These are phyloP conservation scores for Solanum stenotomum DNA, from an alignment of 257 asterid genomes.

Conservation along the genomic window DNA sequence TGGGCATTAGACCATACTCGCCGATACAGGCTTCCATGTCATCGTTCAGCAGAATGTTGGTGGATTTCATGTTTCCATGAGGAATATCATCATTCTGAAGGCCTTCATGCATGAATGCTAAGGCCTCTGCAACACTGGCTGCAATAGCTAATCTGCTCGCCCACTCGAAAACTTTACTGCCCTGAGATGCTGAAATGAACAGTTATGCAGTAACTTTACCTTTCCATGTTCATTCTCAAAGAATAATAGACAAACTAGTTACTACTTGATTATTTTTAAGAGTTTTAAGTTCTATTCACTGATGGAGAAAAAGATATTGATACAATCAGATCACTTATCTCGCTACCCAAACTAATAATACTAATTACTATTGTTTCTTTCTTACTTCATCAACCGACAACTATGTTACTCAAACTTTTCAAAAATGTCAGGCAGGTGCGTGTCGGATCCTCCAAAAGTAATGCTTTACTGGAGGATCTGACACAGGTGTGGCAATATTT, in stretches of 20 bases:
- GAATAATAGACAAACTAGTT: not conserved
- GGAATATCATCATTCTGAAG: slow-evolving; percentile 42
- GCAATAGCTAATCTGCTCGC: slow-evolving; percentile 46
- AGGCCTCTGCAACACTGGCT: slow-evolving; percentile 31
- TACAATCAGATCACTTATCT: not conserved
- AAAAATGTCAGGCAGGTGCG: not conserved
- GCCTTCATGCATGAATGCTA: slow-evolving; percentile 54
- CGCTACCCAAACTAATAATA: not conserved
- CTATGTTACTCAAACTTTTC: not conserved
- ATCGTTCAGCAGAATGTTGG: slow-evolving; percentile 45
- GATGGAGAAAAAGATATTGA: not conserved
- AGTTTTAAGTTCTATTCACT: not conserved
- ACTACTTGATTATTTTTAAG: not conserved
- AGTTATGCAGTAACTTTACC: not conserved
- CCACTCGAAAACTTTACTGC: slow-evolving; percentile 37
- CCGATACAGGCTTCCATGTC: slow-evolving; percentile 54
- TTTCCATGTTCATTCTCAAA: not conserved
- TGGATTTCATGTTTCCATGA: slow-evolving; percentile 68
- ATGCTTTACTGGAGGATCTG: not conserved
- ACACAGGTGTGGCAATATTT: not conserved
- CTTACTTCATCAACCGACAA: not conserved
- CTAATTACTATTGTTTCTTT: too few species aligned
- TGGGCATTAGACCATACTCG: slow-evolving; percentile 52
- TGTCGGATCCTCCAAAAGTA: not conserved
- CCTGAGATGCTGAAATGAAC: slow-evolving; percentile 33